Evolutionary conservation across 2,329 filamentous ascomycete species (phyloP).

Genomic region (Mycocentrospora acerina): DNA sequence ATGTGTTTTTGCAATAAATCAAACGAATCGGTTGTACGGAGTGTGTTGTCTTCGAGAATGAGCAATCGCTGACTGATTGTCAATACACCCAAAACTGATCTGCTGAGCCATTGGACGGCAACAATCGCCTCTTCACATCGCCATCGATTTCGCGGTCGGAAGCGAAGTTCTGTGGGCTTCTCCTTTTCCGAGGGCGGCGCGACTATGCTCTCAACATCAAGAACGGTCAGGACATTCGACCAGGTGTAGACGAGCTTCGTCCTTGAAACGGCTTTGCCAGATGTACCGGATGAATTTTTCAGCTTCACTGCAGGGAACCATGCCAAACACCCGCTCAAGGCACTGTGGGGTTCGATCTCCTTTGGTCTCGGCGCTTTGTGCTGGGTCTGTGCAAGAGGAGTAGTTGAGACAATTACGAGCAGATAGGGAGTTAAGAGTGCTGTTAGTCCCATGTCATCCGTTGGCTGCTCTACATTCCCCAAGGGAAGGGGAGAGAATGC

Average conservation of each 20-base stretch:
- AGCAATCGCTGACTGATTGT: conserved; percentile 93
- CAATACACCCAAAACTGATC: conserved; percentile 85
- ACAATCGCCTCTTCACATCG: conserved; percentile 94
- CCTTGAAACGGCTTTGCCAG: conserved; percentile 69
- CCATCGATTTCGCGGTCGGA: conserved; percentile 84
- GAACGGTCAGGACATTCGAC: conserved; percentile 94
- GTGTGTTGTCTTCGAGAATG: conserved; percentile 79
- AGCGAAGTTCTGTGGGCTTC: conserved; percentile 75
- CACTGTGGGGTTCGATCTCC: conserved; percentile 84
- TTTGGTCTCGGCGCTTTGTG: conserved; percentile 91
- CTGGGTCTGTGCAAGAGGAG: conserved; percentile 92
- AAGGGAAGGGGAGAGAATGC: conserved; percentile 88
- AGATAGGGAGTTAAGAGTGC: conserved; percentile 96
- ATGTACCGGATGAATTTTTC: conserved; percentile 70
- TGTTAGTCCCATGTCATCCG: conserved; percentile 84
- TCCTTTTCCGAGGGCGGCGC: conserved; percentile 67
- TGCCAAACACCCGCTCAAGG: conserved; percentile 89
- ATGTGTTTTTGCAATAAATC: conserved; percentile 91
- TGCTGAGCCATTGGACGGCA: conserved; percentile 93
- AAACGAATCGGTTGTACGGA: conserved; percentile 92
- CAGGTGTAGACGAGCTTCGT: conserved; percentile 96
- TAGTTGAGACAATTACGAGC: conserved; percentile 95
- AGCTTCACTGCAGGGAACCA: conserved; percentile 97
- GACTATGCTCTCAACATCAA: conserved; percentile 74
- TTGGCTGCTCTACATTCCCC: conserved; percentile 88